phyloP scores from a whole-genome alignment of 2,329 filamentous ascomycete genomes.

The Diaporthe velutina region DNA sequence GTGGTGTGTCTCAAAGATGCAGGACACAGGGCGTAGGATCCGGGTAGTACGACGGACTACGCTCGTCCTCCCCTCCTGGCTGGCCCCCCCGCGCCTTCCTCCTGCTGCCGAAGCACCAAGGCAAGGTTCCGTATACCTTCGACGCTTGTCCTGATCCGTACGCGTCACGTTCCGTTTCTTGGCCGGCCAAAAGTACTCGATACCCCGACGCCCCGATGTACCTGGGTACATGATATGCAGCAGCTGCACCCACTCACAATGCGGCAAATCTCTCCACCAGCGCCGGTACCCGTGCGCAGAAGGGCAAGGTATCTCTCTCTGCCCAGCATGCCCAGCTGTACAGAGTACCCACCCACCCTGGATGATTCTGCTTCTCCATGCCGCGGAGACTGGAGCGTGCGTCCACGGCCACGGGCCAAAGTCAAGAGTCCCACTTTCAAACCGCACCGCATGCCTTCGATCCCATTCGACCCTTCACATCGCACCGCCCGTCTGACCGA shows the following conservation, averaged over 20 bases:
- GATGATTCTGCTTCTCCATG: conserved; percentile 5
- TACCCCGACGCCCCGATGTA: conserved; percentile 3
- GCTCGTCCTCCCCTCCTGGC: not conserved
- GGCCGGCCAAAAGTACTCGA: not conserved
- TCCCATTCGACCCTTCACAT: conserved; percentile 28
- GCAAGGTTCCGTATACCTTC: conserved; percentile 1
- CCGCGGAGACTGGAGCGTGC: conserved; percentile 22
- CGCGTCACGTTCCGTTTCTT: not conserved
- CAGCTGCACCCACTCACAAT: not conserved
- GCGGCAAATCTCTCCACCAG: conserved; percentile 7
- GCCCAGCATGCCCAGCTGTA: not conserved
- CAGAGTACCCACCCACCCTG: not conserved
- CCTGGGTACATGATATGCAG: not conserved
- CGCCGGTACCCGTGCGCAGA: not conserved
- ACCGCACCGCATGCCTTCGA: conserved; percentile 18
- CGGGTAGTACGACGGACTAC: not conserved
- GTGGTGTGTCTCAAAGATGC: not conserved
- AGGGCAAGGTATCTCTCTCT: not conserved
- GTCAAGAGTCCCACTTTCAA: conserved; percentile 29
- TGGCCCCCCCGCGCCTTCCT: not conserved
- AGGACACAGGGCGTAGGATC: not conserved
- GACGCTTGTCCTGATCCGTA: conserved; percentile 1
- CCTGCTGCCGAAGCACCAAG: not conserved
- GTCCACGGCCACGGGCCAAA: conserved; percentile 12
- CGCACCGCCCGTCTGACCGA: conserved; percentile 3